Conservation (phyloP, 352 stramenopile species). For the Pythium rhizo-oryzae region DNA sequence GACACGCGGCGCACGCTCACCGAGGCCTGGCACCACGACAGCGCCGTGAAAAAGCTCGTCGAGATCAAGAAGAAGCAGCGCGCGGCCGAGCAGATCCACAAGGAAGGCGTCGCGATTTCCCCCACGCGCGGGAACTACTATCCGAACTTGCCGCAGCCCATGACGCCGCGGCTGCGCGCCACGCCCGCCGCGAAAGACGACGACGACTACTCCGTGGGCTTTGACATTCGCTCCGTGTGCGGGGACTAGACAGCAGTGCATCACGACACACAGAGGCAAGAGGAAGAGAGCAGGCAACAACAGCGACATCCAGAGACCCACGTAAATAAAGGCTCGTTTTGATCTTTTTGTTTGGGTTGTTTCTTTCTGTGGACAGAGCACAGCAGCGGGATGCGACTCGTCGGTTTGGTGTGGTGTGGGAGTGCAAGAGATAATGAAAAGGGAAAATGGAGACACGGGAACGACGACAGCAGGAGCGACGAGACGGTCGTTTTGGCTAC, state of each 20-base stretch:
- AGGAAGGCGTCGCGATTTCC: conserved; percentile 30
- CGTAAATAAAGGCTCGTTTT: conserved; percentile 24
- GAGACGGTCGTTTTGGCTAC: not conserved
- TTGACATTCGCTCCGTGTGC: conserved; percentile 67
- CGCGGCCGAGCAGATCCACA: conserved; percentile 48
- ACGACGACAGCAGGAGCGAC: not conserved
- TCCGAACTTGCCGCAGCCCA: conserved; percentile 33
- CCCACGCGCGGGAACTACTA: conserved; percentile 28
- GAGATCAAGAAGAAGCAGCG: conserved; percentile 65
- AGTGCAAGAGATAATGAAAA: not conserved
- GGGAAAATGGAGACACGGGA: not conserved
- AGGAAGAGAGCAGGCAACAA: not conserved
- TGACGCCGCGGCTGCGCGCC: conserved; percentile 23
- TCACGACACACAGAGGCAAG: not conserved
- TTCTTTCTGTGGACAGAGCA: not conserved
- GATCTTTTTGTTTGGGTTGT: conserved; percentile 8
- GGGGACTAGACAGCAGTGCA: conserved; percentile 24
- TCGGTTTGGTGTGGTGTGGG: not conserved
- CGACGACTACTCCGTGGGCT: conserved; percentile 71
- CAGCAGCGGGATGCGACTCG: not conserved
- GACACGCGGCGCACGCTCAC: conserved; percentile 61
- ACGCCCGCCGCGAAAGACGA: conserved; percentile 10
- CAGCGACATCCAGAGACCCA: not conserved
- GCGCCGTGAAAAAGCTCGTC: conserved; percentile 65
- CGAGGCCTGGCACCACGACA: conserved; percentile 64